These are phyloP conservation scores for Gossypium armourianum DNA, from an alignment of 441 rosid genomes.

Conservation along the genomic window DNA sequence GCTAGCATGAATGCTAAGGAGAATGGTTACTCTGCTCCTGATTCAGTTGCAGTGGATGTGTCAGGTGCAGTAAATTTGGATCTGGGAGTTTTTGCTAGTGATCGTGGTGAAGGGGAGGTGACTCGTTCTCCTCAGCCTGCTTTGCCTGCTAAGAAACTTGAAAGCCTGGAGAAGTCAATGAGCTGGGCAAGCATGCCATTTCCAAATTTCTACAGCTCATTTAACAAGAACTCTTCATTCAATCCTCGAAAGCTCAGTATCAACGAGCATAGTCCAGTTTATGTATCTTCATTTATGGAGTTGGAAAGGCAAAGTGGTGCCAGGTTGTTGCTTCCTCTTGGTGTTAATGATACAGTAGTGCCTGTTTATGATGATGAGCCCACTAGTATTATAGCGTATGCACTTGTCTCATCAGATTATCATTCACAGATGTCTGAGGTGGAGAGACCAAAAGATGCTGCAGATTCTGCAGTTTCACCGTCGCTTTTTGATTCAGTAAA, in stretches of 20 bases:
- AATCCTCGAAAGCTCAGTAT: constrained; percentile 40
- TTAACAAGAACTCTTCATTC: constrained; percentile 26
- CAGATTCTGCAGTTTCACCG: constrained; percentile 37
- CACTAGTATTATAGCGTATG: constrained; percentile 52
- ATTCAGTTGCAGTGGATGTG: constrained; percentile 21
- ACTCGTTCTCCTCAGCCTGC: constrained; percentile 20
- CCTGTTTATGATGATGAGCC: constrained; percentile 58
- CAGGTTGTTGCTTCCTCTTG: constrained; percentile 46
- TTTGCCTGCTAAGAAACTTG: constrained; percentile 22
- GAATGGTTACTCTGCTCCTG: constrained; percentile 27
- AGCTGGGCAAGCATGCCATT: constrained; percentile 37
- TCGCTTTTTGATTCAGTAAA: constrained; percentile 41
- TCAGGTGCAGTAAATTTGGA: constrained; percentile 22
- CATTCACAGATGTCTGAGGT: constrained; percentile 38
- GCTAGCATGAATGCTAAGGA: constrained; percentile 26
- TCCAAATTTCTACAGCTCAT: constrained; percentile 34
- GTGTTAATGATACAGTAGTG: constrained; percentile 38
- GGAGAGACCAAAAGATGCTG: constrained; percentile 47
- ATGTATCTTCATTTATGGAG: constrained; percentile 37
- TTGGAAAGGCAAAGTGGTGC: constrained; percentile 41
- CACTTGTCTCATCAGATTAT: constrained; percentile 43
- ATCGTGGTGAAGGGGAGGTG: constrained; percentile 22
- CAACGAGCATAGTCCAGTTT: constrained; percentile 34
- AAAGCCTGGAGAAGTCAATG: constrained; percentile 26
- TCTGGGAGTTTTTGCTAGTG: constrained; percentile 12